Base-by-base conservation (phyloP, 192 early-diverging fungal species). In the Lunasporangiospora selenospora region DNA sequence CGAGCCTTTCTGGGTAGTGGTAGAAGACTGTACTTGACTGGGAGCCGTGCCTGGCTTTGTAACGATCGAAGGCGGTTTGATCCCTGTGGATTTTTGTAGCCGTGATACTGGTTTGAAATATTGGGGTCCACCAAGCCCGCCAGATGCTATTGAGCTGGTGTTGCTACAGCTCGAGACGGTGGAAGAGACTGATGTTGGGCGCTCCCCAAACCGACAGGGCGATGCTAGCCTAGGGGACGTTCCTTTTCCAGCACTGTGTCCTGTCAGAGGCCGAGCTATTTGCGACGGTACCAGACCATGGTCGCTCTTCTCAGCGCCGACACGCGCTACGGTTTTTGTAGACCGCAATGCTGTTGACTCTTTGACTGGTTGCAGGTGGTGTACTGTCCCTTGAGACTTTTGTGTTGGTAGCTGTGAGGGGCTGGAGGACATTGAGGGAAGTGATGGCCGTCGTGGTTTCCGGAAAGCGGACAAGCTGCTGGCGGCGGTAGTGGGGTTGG, bases 51-150 rank as follows among this genome's bases (percentile, higher is more conserved):
- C 58, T 30, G 55, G 65, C 36, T 53, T 58, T 26, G 67, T 71
- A 6, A 71, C 59, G 23, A 71, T 71, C 11, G 53, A 71, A 8
- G 67, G 67, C 15, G 67, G 67, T 44, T 71, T 71, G 26, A 62
- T 71, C 3, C 53, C 53, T 2, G 45, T 31, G 5, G 58, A 16
- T 43, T 71, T 71, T 29, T 39, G 51, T 13, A n/a, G 49, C 41
- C 51, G 42, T 19, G 45, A 41, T 2, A 33, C 31, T 4, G 65
- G 65, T 46, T 54, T 54, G n/a, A n/a, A n/a, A n/a, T n/a, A n/a
- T n/a, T n/a, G n/a, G n/a, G n/a, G n/a, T n/a, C n/a, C n/a, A n/a
- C n/a, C n/a, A n/a, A n/a, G n/a, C n/a, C n/a, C n/a, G n/a, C n/a
- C n/a, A 6, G 54, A 40, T 21, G 50, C 42, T 11, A 38, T n/a